Evolutionary conservation across 1,284 basidiomycete genomes (phyloP).

Genomic region (Tilletia caries): DNA sequence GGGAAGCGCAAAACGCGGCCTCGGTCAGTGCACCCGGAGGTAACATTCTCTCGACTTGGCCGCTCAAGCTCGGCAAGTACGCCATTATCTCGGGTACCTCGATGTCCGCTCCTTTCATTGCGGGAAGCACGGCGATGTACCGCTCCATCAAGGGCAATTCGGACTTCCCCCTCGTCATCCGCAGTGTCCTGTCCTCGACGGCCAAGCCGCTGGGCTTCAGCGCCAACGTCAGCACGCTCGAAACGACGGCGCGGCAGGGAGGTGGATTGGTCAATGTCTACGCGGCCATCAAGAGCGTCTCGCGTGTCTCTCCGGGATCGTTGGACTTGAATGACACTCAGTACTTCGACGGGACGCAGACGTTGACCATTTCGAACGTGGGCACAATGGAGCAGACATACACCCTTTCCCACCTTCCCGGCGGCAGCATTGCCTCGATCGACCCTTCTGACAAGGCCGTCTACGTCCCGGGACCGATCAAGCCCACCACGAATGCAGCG

Average conservation of each 20-base stretch:
- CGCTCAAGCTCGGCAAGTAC: constrained; percentile 52
- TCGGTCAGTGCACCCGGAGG: constrained; percentile 64
- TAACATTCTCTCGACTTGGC: constrained; percentile 52
- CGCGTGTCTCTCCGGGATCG: constrained; percentile 63
- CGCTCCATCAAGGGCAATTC: constrained; percentile 61
- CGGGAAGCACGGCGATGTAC: constrained; percentile 67
- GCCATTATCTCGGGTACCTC: constrained; percentile 57
- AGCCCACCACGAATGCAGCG: constrained; percentile 58
- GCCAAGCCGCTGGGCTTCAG: constrained; percentile 60
- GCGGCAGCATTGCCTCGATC: constrained; percentile 57
- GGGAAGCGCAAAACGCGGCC: constrained; percentile 64
- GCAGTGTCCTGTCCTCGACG: constrained; percentile 63
- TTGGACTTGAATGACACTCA: constrained; percentile 69
- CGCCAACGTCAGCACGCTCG: constrained; percentile 60
- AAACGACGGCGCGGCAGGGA: constrained; percentile 66
- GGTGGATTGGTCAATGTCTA: constrained; percentile 67
- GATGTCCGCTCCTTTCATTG: constrained; percentile 58
- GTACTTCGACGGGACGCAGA: constrained; percentile 40
- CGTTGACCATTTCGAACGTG: constrained; percentile 40
- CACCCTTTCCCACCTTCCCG: constrained; percentile 38
- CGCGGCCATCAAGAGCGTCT: constrained; percentile 61
- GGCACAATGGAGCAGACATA: constrained; percentile 36
- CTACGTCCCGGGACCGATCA: constrained; percentile 59
- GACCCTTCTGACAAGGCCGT: constrained; percentile 42
- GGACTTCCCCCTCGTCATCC: constrained; percentile 47